Percentiles rank a stretch among this genome's conserved stretches.
phyloP scores from a whole-genome alignment of 495 filamentous ascomycete species.

The Xylaria cubensis region DNA sequence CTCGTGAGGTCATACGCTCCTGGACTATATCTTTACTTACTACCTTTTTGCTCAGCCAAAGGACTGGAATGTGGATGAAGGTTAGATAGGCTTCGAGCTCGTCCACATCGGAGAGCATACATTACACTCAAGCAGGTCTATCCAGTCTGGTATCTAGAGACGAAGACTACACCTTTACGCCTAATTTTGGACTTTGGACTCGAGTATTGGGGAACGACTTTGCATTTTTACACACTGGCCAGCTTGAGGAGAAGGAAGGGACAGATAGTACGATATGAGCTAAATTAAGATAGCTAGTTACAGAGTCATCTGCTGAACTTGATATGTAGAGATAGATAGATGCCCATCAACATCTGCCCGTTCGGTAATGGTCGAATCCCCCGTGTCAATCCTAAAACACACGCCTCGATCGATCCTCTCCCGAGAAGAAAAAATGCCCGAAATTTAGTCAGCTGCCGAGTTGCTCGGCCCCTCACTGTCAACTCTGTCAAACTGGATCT shows the following conservation, averaged over 20 bases:
- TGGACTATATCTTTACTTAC: not conserved
- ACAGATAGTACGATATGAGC: not conserved
- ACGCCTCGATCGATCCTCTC: no score
- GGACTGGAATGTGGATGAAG: no score
- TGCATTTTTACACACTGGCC: not conserved
- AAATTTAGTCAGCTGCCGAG: not conserved
- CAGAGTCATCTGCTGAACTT: not conserved
- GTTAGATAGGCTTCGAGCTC: not conserved
- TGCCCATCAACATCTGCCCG: not conserved
- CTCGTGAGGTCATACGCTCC: not conserved
- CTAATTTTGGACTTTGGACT: not conserved
- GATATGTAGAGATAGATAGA: not conserved
- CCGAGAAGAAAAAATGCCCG: no score
- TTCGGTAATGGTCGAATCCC: not conserved
- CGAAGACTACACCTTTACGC: not conserved
- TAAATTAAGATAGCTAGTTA: not conserved
- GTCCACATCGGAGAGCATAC: not conserved
- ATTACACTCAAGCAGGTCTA: not conserved
- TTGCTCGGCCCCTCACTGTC: not conserved
- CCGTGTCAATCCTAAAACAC: not conserved
- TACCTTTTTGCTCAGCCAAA: not conserved
- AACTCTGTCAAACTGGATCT: not conserved
- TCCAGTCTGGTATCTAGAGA: not conserved
- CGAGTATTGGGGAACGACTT: not conserved
- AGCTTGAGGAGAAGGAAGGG: not conserved